Evolutionary conservation across 2,329 filamentous ascomycete genomes (phyloP).

Genomic region (Ophiosphaerella korrae): DNA sequence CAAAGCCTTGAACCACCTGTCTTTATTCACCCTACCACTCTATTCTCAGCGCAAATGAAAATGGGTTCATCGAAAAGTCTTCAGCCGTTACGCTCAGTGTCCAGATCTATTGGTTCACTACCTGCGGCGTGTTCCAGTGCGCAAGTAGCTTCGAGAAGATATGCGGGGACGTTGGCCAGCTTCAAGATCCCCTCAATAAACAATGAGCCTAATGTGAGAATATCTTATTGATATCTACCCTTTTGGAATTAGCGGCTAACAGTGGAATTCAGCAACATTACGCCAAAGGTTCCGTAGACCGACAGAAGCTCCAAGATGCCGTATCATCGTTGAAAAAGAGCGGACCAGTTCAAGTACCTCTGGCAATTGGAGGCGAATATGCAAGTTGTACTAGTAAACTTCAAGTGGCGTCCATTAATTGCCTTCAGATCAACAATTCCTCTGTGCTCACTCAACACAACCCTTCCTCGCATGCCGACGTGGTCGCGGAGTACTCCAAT

Average conservation of each 20-base stretch:
- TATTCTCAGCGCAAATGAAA: constrained; percentile 8
- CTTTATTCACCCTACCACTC: not conserved
- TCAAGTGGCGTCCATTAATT: not conserved
- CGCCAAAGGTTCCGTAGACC: constrained; percentile 78
- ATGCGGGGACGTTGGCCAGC: constrained; percentile 68
- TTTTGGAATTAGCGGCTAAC: constrained; percentile 5
- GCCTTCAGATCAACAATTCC: constrained; percentile 66
- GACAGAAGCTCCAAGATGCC: constrained; percentile 75
- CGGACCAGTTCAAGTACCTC: constrained; percentile 76
- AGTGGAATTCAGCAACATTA: constrained; percentile 78
- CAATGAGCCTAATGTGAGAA: constrained; percentile 92
- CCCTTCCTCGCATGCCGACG: constrained; percentile 77
- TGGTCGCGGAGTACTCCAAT: constrained; percentile 83
- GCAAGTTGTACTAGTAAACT: constrained; percentile 52
- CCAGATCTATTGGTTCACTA: constrained; percentile 31
- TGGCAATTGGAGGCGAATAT: constrained; percentile 82
- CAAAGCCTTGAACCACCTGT: constrained; percentile 23
- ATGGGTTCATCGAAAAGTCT: constrained; percentile 43
- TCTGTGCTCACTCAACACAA: constrained; percentile 74
- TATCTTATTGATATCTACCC: not conserved
- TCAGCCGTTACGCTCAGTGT: constrained; percentile 35
- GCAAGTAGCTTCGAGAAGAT: constrained; percentile 33
- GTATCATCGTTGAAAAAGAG: constrained; percentile 71
- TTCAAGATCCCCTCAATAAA: constrained; percentile 86
- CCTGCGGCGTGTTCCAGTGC: constrained; percentile 29